Conservation (phyloP, 306 rosid species). For the Castanopsis chinensis region DNA sequence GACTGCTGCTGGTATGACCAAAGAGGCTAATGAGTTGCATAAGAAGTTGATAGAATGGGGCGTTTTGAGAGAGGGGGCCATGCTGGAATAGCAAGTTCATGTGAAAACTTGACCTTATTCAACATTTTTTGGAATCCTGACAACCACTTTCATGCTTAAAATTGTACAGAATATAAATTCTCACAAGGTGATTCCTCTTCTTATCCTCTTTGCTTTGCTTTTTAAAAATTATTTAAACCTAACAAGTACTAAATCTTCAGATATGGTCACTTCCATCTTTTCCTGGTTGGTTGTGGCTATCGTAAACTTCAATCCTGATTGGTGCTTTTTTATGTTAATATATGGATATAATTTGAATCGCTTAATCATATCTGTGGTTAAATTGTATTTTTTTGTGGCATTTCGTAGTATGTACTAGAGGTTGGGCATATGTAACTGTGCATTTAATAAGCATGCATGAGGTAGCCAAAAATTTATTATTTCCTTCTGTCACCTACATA, state of each 20-base stretch:
- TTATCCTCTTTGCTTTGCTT: conserved; percentile 16
- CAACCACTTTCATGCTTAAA: conserved; percentile 13
- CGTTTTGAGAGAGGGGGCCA: conserved; percentile 39
- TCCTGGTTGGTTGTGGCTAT: neutral
- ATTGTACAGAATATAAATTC: conserved; percentile 22
- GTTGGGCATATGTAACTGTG: neutral
- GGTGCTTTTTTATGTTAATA: neutral
- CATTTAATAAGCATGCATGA: neutral
- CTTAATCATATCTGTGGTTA: neutral
- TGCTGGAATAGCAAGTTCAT: conserved; percentile 24
- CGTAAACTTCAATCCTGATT: neutral
- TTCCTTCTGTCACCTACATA: neutral
- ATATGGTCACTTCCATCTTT: neutral
- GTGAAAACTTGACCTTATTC: conserved; percentile 30
- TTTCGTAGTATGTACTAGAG: neutral
- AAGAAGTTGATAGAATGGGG: conserved; percentile 56
- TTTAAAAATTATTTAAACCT: neutral
- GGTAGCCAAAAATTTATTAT: neutral
- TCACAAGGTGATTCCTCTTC: conserved; percentile 22
- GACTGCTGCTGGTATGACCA: conserved; percentile 68
- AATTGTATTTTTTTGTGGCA: neutral
- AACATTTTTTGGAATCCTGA: conserved; percentile 10
- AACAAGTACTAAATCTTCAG: neutral
- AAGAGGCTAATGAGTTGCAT: conserved; percentile 71
- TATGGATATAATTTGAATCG: neutral